Conservation (phyloP, 768 basidiomycete species). For the Podaxis sp. region DNA sequence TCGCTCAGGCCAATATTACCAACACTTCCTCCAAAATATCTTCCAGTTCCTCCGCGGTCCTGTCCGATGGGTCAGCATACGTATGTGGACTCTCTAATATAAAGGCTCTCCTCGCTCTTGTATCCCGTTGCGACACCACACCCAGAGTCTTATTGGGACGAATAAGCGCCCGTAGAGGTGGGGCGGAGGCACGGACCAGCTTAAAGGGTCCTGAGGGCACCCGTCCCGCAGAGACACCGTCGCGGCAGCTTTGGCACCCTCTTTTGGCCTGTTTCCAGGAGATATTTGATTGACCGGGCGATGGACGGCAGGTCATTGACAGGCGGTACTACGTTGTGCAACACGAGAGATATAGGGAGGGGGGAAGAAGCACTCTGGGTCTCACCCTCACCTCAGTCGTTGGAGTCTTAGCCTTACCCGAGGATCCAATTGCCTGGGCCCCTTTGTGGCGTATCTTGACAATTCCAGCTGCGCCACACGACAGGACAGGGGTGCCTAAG, state of each 20-base stretch:
- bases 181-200: slow-evolving; percentile 17
- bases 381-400: too few species aligned
- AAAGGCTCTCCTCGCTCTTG: slow-evolving; percentile 82
- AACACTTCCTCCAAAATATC: slow-evolving; percentile 80
- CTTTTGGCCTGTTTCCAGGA: slow-evolving; percentile 93
- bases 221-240: slow-evolving; percentile 90
- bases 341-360: too few species aligned
- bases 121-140: slow-evolving; percentile 93
- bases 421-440: too few species aligned
- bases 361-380: too few species aligned
- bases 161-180: slow-evolving; percentile 15
- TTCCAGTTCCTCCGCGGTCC: slow-evolving; percentile 68
- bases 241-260: slow-evolving; percentile 88
- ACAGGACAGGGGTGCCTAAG: too few species aligned
- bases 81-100: slow-evolving; percentile 91
- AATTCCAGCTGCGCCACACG: too few species aligned
- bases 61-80: slow-evolving; percentile 69
- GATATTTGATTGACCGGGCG: slow-evolving; percentile 73
- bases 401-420: too few species aligned
- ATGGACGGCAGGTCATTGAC: slow-evolving; percentile 68
- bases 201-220: slow-evolving; percentile 45
- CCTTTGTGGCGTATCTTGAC: too few species aligned
- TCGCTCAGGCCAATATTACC: slow-evolving; percentile 80
- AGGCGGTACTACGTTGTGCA: slow-evolving; percentile 34
- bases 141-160: slow-evolving; percentile 51